Evolutionary conservation across 164 flowering plant species (phyloP), one percentile per base, ranked within the genome.

Genomic region (Magnolia kwangsiensis): DNA sequence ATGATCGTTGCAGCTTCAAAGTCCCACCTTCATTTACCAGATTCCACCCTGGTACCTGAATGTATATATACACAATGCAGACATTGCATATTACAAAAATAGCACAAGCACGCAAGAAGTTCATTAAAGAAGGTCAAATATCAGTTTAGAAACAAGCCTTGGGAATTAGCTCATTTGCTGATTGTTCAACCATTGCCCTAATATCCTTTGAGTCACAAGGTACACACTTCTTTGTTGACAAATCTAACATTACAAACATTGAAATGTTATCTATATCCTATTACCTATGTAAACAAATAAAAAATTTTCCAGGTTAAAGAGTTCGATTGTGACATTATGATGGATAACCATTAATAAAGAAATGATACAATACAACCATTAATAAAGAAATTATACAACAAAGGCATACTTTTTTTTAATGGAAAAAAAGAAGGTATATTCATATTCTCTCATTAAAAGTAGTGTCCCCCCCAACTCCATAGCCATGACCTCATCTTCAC

Each of bases 31-130:
- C 97, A 82, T 85, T 86, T 59, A 86, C 82, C 81, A 96, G 79
- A 73, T 84, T 83, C 99, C 99, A 96, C 50, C 82, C 95, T n/a
- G 86, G 87, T 16, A 96, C 95, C 99, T 95, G 80, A 63, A 77
- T 10, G 50, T 13, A 80, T n/a, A 66, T 7, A 13, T 9, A 63
- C 10, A 69, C 4, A 55, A 21, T 19, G 55, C 23, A 73, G 68
- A 72, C 23, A 18, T 50, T 20, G 6, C 49, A 58, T 61, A 9
- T 49, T 4, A 8, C 67, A 5, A 8, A 71, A 10, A 20, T 19
- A 69, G 4, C 45, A 37, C 45, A 37, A 3, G 7, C 45, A 37
- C 45, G 7, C 11, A 75, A 69, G 8, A 58, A n/a, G 72, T 3
- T 6, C 10, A 58, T 19, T 13, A 51, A 55, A 31, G 21, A 1